Evolutionary conservation across 208 protist genomes (phyloP).

Genomic region (Polymyxa betae): DNA sequence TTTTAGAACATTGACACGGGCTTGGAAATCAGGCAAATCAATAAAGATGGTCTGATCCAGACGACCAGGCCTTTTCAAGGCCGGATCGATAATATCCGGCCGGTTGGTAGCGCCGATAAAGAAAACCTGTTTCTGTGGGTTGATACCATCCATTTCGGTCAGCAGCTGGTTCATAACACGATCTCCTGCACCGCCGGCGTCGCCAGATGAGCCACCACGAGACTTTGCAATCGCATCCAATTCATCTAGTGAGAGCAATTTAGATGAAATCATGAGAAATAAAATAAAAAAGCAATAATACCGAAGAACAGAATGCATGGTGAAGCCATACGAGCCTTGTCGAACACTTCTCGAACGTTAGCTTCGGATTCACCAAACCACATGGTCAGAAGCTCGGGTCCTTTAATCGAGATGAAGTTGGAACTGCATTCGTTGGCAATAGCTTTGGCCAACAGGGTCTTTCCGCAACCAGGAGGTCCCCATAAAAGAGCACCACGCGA

Average conservation of each 20-base stretch:
- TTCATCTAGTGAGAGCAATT: too few relatives aligned
- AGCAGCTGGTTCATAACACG: constrained; percentile 99
- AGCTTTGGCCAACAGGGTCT: constrained; percentile 85
- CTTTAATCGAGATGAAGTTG: constrained; percentile 99
- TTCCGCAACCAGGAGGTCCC: constrained; percentile 84
- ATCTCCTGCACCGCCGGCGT: constrained; percentile 94
- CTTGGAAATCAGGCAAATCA: constrained; percentile 96
- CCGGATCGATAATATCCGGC: constrained; percentile 99
- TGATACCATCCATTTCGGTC: constrained; percentile 99
- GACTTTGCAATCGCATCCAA: constrained; percentile 98
- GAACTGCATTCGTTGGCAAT: constrained; percentile 87
- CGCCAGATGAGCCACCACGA: constrained; percentile 88
- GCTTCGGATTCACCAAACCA: constrained; percentile 99
- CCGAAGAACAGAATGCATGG: constrained; percentile 99
- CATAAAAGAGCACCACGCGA: constrained; percentile 86
- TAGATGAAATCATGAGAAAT: background rate
- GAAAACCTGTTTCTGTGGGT: constrained; percentile 99
- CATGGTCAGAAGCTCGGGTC: constrained; percentile 99
- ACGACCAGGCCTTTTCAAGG: constrained; percentile 96
- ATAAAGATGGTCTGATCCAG: constrained; percentile 95
- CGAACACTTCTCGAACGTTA: constrained; percentile 99
- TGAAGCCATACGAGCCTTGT: constrained; percentile 97
- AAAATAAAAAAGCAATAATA: background rate
- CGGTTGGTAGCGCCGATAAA: constrained; percentile 99
- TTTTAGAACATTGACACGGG: constrained; percentile 93